phyloP scores from a whole-genome alignment of 2,329 filamentous ascomycete genomes.

The Proliferodiscus dingleyae region DNA sequence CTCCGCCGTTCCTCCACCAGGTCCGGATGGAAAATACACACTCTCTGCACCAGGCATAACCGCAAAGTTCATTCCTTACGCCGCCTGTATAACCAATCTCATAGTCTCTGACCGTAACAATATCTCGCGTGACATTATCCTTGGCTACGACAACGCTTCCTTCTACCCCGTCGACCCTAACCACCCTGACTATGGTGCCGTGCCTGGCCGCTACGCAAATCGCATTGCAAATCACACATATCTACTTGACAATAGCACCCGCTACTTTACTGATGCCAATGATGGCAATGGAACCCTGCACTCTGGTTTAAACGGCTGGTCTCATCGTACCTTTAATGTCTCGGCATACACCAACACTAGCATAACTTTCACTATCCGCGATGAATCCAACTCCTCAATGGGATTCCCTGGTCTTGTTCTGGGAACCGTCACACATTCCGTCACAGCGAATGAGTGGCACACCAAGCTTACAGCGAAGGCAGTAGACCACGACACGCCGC shows the following conservation, averaged over 20 bases:
- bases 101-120: too few species aligned
- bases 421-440: conserved; percentile 58
- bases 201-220: conserved; percentile 73
- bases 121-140: too few species aligned
- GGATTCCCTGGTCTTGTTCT: conserved; percentile 59
- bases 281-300: conserved; percentile 54
- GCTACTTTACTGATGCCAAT: conserved; percentile 51
- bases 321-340: conserved; percentile 61
- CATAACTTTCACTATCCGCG: conserved; percentile 62
- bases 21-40: conserved; percentile 65
- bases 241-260: conserved; percentile 50
- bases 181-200: conserved; percentile 63
- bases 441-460: conserved; percentile 61
- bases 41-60: conserved; percentile 61
- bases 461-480: conserved; percentile 66
- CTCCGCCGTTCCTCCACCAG: conserved; percentile 33
- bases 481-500: conserved; percentile 69
- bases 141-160: too few species aligned
- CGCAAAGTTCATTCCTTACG: conserved; percentile 63
- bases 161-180: too few species aligned
- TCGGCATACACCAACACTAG: conserved; percentile 48
- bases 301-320: conserved; percentile 66
- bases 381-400: conserved; percentile 47
- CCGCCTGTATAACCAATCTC: too few species aligned
- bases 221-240: conserved; percentile 74